Conservation (phyloP, 306 rosid genomes). For the Elaeagnus macrophylla region DNA sequence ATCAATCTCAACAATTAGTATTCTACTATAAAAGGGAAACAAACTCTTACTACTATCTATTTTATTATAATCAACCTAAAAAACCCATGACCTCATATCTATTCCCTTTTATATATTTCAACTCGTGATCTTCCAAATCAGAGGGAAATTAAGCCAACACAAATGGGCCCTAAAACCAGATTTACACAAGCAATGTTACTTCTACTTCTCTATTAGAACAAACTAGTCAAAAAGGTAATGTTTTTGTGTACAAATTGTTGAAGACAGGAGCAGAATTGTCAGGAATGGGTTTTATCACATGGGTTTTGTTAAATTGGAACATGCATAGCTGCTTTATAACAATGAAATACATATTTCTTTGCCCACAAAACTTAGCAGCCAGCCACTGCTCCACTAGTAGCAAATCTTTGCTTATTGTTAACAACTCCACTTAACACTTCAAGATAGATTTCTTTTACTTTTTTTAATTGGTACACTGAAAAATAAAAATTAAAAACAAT, state of each 20-base stretch:
- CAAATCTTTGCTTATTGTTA: neutral
- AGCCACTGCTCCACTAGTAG: neutral
- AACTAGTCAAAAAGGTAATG: too few relatives aligned
- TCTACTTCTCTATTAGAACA: too few relatives aligned
- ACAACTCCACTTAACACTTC: conserved; percentile 36
- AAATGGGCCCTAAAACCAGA: too few relatives aligned
- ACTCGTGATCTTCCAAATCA: too few relatives aligned
- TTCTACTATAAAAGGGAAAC: too few relatives aligned
- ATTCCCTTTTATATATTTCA: too few relatives aligned
- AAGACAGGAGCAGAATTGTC: neutral
- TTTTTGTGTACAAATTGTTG: conserved; percentile 12
- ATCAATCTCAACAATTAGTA: too few relatives aligned
- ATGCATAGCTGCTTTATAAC: conserved; percentile 29
- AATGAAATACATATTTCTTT: conserved; percentile 26
- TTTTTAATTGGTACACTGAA: neutral
- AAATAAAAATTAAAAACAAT: conserved; percentile 5
- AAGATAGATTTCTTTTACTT: conserved; percentile 41
- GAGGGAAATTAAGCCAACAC: too few relatives aligned
- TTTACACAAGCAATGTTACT: too few relatives aligned
- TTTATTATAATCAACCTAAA: too few relatives aligned
- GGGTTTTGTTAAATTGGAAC: conserved; percentile 37
- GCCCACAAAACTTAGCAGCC: conserved; percentile 26
- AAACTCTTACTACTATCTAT: too few relatives aligned
- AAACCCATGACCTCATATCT: too few relatives aligned
- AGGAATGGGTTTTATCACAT: conserved; percentile 38